phyloP scores from a whole-genome alignment of 805 yeast species.

The Diddensiella santjacobensis region DNA sequence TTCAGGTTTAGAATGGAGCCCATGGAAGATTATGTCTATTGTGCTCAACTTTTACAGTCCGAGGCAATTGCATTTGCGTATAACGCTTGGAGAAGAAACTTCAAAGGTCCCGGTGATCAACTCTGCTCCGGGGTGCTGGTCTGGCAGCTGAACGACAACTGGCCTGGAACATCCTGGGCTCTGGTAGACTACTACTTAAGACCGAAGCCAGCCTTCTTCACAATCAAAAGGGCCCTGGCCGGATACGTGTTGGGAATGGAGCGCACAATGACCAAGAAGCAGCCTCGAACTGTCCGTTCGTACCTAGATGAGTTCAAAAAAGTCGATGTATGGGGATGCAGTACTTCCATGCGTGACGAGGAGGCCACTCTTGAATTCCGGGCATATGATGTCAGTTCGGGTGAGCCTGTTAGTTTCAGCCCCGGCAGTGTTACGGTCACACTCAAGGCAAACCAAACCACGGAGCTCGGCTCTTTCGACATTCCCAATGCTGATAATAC shows the following conservation, averaged over 20 bases:
- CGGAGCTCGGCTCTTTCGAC: slow-evolving; percentile 28
- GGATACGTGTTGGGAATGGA: slow-evolving; percentile 36
- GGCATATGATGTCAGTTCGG: slow-evolving; percentile 5
- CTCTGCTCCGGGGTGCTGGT: slow-evolving; percentile 46
- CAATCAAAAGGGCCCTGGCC: slow-evolving; percentile 42
- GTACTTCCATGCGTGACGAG: slow-evolving; percentile 22
- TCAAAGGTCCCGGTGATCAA: slow-evolving; percentile 39
- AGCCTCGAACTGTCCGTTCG: slow-evolving; percentile 17
- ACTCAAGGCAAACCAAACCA: slow-evolving; percentile 31
- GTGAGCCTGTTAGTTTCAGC: not conserved
- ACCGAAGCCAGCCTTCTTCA: slow-evolving; percentile 47
- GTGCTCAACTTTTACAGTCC: slow-evolving; percentile 51
- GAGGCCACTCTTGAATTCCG: slow-evolving; percentile 3
- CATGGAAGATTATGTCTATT: slow-evolving; percentile 44
- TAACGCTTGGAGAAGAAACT: slow-evolving; percentile 44
- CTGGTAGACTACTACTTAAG: slow-evolving; percentile 41
- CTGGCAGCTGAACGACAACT: slow-evolving; percentile 54
- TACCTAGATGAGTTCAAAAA: slow-evolving; percentile 27
- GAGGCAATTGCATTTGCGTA: slow-evolving; percentile 48
- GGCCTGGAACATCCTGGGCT: slow-evolving; percentile 52
- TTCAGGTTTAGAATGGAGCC: slow-evolving; percentile 36
- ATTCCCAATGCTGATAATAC: slow-evolving; percentile 10
- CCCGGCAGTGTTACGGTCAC: not conserved
- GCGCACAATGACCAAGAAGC: slow-evolving; percentile 23
- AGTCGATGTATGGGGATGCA: slow-evolving; percentile 43